Conservation (phyloP, 805 yeast species). For the Myxozyma monticola region DNA sequence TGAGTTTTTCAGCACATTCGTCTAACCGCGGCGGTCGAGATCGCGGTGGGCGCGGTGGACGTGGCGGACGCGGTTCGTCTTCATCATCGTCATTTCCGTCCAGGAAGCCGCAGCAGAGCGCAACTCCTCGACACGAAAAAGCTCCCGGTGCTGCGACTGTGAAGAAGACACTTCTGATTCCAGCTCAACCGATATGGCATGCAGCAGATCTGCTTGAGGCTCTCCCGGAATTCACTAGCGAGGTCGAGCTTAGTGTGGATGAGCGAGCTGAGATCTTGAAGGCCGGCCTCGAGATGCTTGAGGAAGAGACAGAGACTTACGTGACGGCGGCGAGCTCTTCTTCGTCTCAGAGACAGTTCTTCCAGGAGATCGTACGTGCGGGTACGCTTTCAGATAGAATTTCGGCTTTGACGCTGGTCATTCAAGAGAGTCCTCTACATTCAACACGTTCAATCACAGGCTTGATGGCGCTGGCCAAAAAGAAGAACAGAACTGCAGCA, state of each 20-base stretch:
- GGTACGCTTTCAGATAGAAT: conserved; percentile 97
- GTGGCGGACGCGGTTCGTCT: too few relatives aligned
- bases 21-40: too few relatives aligned
- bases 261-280: conserved; percentile 62
- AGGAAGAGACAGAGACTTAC: conserved; percentile 69
- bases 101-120: too few relatives aligned
- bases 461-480: conserved; percentile 73
- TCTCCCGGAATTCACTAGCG: not conserved
- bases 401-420: conserved; percentile 85
- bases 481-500: conserved; percentile 91
- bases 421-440: conserved; percentile 94
- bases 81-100: too few relatives aligned
- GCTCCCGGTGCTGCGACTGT: too few relatives aligned
- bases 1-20: not conserved
- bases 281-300: conserved; percentile 65
- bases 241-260: conserved; percentile 38
- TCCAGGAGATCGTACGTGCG: conserved; percentile 79
- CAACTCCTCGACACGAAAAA: too few relatives aligned
- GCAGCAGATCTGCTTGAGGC: conserved; percentile 16
- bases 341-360: conserved; percentile 80
- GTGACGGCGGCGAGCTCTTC: conserved; percentile 71
- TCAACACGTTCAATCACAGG: conserved; percentile 81
- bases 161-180: conserved; percentile 6
- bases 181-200: conserved; percentile 20
- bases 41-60: too few relatives aligned